Conservation (phyloP, 2,329 filamentous ascomycete species). For the Alternaria ventricosa region DNA sequence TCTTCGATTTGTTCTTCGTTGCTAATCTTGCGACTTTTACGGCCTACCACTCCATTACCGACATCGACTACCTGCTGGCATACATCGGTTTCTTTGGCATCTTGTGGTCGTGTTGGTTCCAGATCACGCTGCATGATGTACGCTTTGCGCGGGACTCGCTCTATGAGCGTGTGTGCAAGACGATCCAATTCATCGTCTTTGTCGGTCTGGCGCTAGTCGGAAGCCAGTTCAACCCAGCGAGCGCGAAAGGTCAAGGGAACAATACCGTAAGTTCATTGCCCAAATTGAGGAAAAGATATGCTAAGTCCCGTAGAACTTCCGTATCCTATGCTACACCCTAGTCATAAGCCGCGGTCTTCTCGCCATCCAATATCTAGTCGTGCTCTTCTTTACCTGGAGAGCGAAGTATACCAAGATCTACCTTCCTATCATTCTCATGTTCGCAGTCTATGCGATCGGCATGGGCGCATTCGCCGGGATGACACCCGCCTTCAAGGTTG, state of each 20-base stretch:
- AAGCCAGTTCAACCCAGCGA: conserved; percentile 42
- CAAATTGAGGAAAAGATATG: neutral
- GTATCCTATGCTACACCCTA: conserved; percentile 45
- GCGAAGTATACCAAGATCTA: conserved; percentile 43
- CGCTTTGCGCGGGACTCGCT: conserved; percentile 48
- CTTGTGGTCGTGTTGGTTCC: conserved; percentile 49
- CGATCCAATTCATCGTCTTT: conserved; percentile 46
- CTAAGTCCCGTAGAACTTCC: conserved; percentile 39
- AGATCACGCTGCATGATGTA: conserved; percentile 50
- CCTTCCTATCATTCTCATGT: conserved; percentile 41
- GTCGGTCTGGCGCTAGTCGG: conserved; percentile 48
- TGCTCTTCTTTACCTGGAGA: conserved; percentile 40
- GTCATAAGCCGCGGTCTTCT: conserved; percentile 43
- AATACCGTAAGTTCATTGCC: conserved; percentile 31
- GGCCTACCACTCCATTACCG: conserved; percentile 49
- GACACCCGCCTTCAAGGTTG: conserved; percentile 42
- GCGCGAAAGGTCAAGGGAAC: conserved; percentile 26
- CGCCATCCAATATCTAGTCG: conserved; percentile 42
- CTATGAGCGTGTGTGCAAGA: conserved; percentile 48
- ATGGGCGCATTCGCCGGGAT: conserved; percentile 42
- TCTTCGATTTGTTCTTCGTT: conserved; percentile 43
- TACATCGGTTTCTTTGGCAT: conserved; percentile 51
- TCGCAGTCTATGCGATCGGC: conserved; percentile 34
- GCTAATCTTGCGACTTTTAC: conserved; percentile 51
- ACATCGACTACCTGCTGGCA: conserved; percentile 38